Conservation (phyloP, 208 protist genomes). For the Herpetomonas tarakana region DNA sequence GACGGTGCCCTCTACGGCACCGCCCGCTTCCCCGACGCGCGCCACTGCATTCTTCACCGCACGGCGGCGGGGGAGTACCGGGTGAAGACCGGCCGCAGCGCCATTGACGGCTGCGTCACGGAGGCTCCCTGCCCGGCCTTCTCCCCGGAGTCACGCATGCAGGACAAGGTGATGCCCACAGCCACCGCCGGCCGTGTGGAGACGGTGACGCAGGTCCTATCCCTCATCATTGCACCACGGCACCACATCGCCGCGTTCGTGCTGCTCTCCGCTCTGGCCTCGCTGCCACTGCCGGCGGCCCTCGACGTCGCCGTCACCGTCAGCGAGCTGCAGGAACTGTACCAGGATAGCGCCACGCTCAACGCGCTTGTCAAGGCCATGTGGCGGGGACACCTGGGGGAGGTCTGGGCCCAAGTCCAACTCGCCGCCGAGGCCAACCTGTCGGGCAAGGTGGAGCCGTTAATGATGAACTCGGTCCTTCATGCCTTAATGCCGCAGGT, state of each 20-base stretch:
- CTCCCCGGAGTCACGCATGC: neutral
- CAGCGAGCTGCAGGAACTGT: constrained; percentile 29
- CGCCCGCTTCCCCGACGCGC: constrained; percentile 24
- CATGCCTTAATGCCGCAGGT: constrained; percentile 20
- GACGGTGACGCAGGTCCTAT: constrained; percentile 1
- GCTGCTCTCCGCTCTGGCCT: constrained; percentile 27
- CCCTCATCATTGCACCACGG: neutral
- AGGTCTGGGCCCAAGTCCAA: constrained; percentile 17
- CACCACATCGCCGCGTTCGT: constrained; percentile 12
- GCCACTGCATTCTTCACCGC: constrained; percentile 18
- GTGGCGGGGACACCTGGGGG: constrained; percentile 23
- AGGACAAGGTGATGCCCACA: constrained; percentile 3
- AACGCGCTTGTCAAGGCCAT: constrained; percentile 21
- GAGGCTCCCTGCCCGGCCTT: neutral
- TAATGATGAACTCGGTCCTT: constrained; percentile 7
- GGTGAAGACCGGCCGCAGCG: neutral
- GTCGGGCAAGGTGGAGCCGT: neutral
- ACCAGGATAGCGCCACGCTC: constrained; percentile 22
- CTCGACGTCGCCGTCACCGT: constrained; percentile 21
- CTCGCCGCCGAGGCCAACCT: constrained; percentile 22
- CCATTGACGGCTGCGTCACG: neutral
- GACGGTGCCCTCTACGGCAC: constrained; percentile 21
- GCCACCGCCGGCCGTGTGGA: neutral
- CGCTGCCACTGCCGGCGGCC: constrained; percentile 30
- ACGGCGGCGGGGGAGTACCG: neutral